A percentile compares a stretch with the other conserved stretches of the same genome.
Evolutionary conservation across 2,329 filamentous ascomycete genomes (phyloP).

Genomic region (Cladobotryum mycophilum): DNA sequence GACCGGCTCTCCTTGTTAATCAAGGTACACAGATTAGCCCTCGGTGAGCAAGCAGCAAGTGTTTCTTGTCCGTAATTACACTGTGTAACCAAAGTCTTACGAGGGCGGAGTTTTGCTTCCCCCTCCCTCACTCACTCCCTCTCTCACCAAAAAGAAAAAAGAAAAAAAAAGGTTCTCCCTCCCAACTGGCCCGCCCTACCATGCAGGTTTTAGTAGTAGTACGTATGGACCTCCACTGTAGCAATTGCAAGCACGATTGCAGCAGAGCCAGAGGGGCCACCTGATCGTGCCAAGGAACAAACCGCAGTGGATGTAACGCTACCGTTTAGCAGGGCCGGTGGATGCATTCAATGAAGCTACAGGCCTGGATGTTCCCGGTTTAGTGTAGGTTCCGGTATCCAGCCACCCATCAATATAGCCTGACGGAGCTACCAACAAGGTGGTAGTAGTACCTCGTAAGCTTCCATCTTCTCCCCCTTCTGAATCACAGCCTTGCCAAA

Average conservation of each 20-base stretch:
- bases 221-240: no score
- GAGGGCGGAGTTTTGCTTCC: background rate
- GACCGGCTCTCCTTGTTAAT: no score
- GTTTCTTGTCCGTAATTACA: background rate
- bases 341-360: background rate
- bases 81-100: background rate
- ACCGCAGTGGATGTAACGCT: conserved; percentile 11
- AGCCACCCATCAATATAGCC: no score
- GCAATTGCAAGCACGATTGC: no score
- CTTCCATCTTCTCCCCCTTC: no score
- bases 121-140: background rate
- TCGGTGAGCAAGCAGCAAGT: background rate
- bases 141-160: background rate
- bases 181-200: no score
- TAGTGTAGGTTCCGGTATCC: conserved; percentile 2
- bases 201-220: background rate
- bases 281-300: conserved; percentile 10
- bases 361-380: background rate
- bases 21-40: no score
- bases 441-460: no score
- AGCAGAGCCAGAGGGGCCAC: background rate
- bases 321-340: conserved; percentile 3
- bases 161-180: no score
- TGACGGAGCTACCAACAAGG: no score
- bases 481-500: no score